phyloP scores from a whole-genome alignment of 805 yeast genomes.

The Candida michaelii region DNA sequence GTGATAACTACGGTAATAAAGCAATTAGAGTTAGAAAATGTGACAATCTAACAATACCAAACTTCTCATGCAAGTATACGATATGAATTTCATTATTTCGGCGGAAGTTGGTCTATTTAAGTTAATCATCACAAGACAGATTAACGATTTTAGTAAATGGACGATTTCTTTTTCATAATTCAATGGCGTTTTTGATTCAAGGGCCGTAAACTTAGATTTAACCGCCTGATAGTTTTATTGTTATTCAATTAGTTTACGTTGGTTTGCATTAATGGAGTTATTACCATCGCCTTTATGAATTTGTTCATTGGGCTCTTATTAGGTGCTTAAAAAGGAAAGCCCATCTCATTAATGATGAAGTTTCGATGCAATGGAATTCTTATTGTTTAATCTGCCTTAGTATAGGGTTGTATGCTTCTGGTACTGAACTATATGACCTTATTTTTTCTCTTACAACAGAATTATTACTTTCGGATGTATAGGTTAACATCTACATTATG shows the following conservation, averaged over 20 bases:
- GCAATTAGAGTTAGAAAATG: not conserved
- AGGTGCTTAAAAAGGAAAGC: no score
- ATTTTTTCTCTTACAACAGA: no score
- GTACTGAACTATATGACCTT: no score
- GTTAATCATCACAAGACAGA: constrained; percentile 6
- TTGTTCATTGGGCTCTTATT: no score
- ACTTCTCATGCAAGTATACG: constrained; percentile 4
- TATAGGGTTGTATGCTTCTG: no score
- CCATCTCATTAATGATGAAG: no score
- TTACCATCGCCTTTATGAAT: no score
- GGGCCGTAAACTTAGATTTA: constrained; percentile 3
- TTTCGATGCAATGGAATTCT: no score
- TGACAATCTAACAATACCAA: not conserved
- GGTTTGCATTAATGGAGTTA: no score
- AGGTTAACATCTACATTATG: no score
- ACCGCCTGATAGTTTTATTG: not conserved
- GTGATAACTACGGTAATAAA: not conserved
- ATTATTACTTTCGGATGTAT: no score
- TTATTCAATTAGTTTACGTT: not conserved
- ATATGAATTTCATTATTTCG: not conserved
- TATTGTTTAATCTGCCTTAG: no score
- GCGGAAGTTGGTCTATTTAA: not conserved
- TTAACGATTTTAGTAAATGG: not conserved
- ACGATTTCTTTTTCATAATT: not conserved
- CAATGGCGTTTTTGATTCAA: not conserved